Percentiles rank a stretch among this genome's conserved stretches.
Conservation (phyloP, 768 basidiomycete genomes). For the Tulasnella sp. region DNA sequence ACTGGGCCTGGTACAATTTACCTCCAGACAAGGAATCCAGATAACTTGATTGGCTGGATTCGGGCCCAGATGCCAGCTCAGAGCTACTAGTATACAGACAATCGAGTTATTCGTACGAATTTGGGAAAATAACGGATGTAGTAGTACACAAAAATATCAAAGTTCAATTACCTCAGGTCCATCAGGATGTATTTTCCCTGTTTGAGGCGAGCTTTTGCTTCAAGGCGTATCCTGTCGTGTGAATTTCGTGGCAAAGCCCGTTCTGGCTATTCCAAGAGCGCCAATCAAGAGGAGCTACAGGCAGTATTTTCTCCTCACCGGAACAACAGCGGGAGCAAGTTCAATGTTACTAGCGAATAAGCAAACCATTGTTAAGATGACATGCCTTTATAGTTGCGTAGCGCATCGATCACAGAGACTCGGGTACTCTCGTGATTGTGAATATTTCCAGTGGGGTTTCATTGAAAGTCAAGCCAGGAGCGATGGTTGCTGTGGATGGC, state of each 20-base stretch:
- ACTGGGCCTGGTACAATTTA: conserved; percentile 46
- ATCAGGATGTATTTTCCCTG: background rate
- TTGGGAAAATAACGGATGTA: background rate
- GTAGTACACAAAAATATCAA: background rate
- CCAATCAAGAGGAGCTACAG: conserved; percentile 39
- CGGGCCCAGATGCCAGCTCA: conserved; percentile 41
- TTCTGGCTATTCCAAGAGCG: background rate
- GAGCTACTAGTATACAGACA: background rate
- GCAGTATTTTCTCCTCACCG: conserved; percentile 55
- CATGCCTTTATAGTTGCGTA: conserved; percentile 35
- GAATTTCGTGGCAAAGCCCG: background rate
- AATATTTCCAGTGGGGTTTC: conserved; percentile 42
- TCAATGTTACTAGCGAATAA: background rate
- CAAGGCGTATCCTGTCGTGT: conserved; percentile 42
- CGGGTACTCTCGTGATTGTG: conserved; percentile 43
- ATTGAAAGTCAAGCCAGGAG: conserved; percentile 44
- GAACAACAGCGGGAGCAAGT: background rate
- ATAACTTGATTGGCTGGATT: conserved; percentile 43
- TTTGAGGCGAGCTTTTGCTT: background rate
- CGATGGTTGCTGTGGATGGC: conserved; percentile 46
- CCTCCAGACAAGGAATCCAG: conserved; percentile 45
- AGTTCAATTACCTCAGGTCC: background rate
- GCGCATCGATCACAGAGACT: conserved; percentile 44
- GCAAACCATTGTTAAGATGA: background rate
- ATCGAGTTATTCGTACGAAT: background rate